Conservation (phyloP, 2,329 filamentous ascomycete species). For the Paecilomyces dactylethromorphus region DNA sequence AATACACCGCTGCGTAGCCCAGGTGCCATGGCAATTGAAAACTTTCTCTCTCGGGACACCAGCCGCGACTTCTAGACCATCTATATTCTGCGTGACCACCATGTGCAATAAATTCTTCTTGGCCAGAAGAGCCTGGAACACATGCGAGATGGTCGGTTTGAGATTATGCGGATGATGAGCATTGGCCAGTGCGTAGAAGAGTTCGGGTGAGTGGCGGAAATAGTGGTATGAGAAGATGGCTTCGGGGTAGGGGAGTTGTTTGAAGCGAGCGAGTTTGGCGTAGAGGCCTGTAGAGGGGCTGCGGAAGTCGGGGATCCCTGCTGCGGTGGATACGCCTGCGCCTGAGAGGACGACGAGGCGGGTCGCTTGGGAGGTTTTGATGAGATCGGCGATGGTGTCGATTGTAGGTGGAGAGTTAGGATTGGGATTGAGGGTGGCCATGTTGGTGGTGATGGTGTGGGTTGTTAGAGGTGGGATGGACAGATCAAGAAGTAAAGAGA, state of each 20-base stretch:
- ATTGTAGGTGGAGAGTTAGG: too few relatives aligned
- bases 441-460: not conserved
- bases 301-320: constrained; percentile 73
- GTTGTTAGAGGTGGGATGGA: not conserved
- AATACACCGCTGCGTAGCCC: constrained; percentile 75
- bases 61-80: constrained; percentile 75
- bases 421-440: not conserved
- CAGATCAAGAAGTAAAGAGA: too few relatives aligned
- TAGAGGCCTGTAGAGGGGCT: constrained; percentile 81
- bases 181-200: constrained; percentile 78
- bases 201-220: constrained; percentile 69
- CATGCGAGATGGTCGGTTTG: constrained; percentile 74
- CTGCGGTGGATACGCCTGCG: constrained; percentile 59
- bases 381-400: not conserved
- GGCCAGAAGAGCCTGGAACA: constrained; percentile 70
- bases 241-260: constrained; percentile 74
- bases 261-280: constrained; percentile 69
- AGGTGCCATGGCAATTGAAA: constrained; percentile 81
- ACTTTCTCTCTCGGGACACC: constrained; percentile 69
- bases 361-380: not conserved
- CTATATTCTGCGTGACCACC: constrained; percentile 89
- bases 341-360: constrained; percentile 40
- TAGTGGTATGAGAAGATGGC: constrained; percentile 81
- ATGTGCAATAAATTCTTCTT: constrained; percentile 68
- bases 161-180: constrained; percentile 83